Evolutionary conservation across 192 early-diverging fungal genomes (phyloP), one percentile per base, ranked within the genome.

Genomic region (Allomyces arbusculus): DNA sequence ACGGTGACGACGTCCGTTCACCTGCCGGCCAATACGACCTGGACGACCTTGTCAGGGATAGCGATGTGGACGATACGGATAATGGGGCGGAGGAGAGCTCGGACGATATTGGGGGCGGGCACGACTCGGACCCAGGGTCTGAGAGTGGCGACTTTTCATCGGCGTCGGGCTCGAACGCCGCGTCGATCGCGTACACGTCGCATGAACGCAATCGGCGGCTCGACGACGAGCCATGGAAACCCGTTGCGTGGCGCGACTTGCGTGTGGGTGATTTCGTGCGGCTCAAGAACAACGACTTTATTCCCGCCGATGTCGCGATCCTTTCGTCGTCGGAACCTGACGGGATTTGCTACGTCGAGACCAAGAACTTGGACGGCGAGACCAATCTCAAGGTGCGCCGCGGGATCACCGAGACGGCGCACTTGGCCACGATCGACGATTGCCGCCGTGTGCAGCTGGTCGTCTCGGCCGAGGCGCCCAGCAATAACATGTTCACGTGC

Each of bases 281-380:
- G 50, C 80, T 95, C 62, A 74, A 78, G 44, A 91, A 91, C 67
- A 84, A 88, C 68, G 89, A 95, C 66, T 77, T 80, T 8, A 83
- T 90, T 20, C 92, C 92, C 0, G 88, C 92, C 0, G 92, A 95
- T 67, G 77, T 90, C 40, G 74, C 93, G 24, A 78, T 95, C 45
- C 69, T 95, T 28, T 80, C 90, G 3, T 88, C 91, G 4, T 85
- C 85, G 8, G 88, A 90, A 58, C 80, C 80, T 6, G 87, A 91
- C 61, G 80, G 79, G 16, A 70, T 82, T 12, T 92, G 89, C 69
- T 95, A 86, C 71, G 81, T 94, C 22, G 95, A 95, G 73, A 97
- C 95, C 8, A 93, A 91, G 70, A 91, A 94, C 72, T 71, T 97
- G 63, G 95, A 97, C 67, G 95, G 95, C 44, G 95, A 97, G 74